phyloP scores from a whole-genome alignment of 805 yeast species.

The Hyphopichia homilentoma region DNA sequence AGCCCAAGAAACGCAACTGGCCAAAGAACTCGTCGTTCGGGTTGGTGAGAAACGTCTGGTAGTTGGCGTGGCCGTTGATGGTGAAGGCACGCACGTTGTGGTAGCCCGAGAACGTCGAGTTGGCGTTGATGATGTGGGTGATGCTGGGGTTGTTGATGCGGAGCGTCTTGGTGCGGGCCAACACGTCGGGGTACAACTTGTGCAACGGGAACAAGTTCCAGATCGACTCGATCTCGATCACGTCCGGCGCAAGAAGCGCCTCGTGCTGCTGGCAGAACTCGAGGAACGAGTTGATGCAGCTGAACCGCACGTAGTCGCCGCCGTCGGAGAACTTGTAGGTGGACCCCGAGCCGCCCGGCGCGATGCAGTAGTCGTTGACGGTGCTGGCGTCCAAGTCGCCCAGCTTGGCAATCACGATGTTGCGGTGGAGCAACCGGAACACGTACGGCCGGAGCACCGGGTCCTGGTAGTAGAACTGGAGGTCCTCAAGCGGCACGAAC shows the following conservation, averaged over 20 bases:
- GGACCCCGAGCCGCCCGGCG: background rate
- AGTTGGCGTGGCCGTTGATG: constrained; percentile 1
- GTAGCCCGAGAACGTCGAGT: background rate
- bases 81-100: background rate
- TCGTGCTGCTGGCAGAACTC: background rate
- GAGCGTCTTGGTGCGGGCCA: background rate
- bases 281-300: background rate
- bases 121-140: constrained; percentile 1
- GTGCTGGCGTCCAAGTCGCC: background rate
- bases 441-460: too few relatives aligned
- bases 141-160: constrained; percentile 1
- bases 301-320: background rate
- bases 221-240: constrained; percentile 1
- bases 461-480: too few relatives aligned
- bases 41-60: background rate
- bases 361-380: background rate
- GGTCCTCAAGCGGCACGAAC: too few relatives aligned
- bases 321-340: background rate
- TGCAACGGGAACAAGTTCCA: constrained; percentile 1
- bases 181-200: background rate
- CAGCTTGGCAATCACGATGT: background rate
- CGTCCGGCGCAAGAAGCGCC: background rate
- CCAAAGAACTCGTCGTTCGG: too few relatives aligned
- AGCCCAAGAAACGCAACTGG: background rate
- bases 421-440: background rate